Evolutionary conservation across 306 rosid genomes (phyloP).

Genomic region (Carpinus fangiana): DNA sequence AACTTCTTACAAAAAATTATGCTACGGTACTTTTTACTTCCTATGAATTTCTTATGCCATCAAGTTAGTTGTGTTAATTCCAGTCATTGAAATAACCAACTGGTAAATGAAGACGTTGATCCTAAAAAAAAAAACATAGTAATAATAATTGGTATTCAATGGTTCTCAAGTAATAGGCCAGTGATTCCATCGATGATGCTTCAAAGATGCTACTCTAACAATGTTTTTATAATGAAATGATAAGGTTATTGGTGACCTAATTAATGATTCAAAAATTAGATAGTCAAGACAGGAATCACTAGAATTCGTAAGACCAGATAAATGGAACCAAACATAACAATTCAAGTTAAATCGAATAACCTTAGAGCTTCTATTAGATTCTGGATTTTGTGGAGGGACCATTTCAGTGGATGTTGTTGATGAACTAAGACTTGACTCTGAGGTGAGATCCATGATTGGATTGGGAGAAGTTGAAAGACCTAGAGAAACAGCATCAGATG

Average conservation of each 20-base stretch:
- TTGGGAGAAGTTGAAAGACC: constrained; percentile 36
- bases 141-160: not conserved
- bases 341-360: constrained; percentile 28
- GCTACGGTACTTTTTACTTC: constrained; percentile 14
- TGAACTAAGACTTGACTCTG: constrained; percentile 37
- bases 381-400: constrained; percentile 43
- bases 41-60: constrained; percentile 14
- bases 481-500: constrained; percentile 32
- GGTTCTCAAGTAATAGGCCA: constrained; percentile 13
- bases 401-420: constrained; percentile 42
- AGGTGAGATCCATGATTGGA: constrained; percentile 37
- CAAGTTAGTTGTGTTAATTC: constrained; percentile 18
- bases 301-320: not conserved
- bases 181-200: constrained; percentile 26
- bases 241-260: constrained; percentile 5
- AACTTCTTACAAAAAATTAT: constrained; percentile 1
- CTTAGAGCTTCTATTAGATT: constrained; percentile 57
- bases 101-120: not conserved
- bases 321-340: constrained; percentile 3
- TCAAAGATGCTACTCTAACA: constrained; percentile 5
- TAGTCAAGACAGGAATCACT: not conserved
- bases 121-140: not conserved
- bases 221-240: constrained; percentile 4
- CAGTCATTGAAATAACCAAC: not conserved
- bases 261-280: constrained; percentile 1